These are phyloP conservation scores for Ceratobasidium sp. DNA, from an alignment of 1,284 basidiomycete genomes.

Conservation along the genomic window DNA sequence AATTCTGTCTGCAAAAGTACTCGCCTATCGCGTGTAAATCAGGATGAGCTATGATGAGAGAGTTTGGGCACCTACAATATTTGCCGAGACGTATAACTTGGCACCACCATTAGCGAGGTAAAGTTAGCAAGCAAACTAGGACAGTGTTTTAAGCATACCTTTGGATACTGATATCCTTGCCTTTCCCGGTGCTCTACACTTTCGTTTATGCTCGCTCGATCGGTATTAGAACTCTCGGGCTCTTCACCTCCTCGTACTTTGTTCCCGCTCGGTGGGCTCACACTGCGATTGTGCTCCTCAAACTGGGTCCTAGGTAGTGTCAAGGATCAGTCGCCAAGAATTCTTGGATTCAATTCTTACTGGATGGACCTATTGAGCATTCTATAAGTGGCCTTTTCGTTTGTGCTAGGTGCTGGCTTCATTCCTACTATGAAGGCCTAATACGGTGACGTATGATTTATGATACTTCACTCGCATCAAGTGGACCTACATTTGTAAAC, in stretches of 20 bases:
- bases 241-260: not conserved
- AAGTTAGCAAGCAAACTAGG: too few relatives aligned
- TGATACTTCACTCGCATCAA: not conserved
- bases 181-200: not conserved
- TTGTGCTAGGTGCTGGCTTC: not conserved
- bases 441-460: too few relatives aligned
- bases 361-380: constrained; percentile 10
- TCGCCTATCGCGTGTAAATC: too few relatives aligned
- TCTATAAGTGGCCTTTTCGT: not conserved
- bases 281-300: not conserved
- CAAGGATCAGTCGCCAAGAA: not conserved
- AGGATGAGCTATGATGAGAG: too few relatives aligned
- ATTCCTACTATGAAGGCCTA: constrained; percentile 24
- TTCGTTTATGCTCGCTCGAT: not conserved
- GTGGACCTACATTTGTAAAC: constrained; percentile 12
- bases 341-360: not conserved
- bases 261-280: not conserved
- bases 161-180: not conserved
- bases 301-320: not conserved
- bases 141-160: constrained; percentile 15
- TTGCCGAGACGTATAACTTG: constrained; percentile 13
- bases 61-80: not conserved
- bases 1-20: not conserved
- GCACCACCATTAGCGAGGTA: not conserved
- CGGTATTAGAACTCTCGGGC: not conserved